These are phyloP conservation scores for Oemleria cerasiformis DNA, from an alignment of 306 rosid genomes.

Conservation along the genomic window DNA sequence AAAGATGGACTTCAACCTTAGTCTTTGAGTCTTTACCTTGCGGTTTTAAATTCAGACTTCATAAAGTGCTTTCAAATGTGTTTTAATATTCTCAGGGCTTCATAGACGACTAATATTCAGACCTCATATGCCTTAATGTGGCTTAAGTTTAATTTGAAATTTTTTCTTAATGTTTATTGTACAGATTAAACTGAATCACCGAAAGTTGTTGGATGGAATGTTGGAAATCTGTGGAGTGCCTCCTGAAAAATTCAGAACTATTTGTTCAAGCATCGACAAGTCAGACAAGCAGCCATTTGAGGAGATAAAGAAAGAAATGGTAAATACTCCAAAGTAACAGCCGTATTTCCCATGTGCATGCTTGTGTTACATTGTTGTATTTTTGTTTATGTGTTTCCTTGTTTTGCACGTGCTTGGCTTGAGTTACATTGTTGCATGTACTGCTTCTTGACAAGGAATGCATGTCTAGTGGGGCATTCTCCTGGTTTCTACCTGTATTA, in stretches of 20 bases:
- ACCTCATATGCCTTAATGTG: neutral
- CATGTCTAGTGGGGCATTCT: neutral
- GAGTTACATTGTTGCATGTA: neutral
- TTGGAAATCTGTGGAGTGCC: conserved; percentile 94
- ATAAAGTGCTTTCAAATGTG: neutral
- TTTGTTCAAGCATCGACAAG: conserved; percentile 93
- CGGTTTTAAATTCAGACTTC: too few relatives aligned
- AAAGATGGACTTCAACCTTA: neutral
- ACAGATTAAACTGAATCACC: conserved; percentile 89
- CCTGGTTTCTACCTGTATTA: neutral
- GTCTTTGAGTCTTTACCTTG: conserved; percentile 8
- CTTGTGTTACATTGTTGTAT: conserved; percentile 9
- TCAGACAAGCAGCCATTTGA: conserved; percentile 86
- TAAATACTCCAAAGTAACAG: conserved; percentile 24
- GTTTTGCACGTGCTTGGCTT: neutral
- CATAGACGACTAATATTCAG: neutral
- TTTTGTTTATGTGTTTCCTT: neutral
- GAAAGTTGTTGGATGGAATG: conserved; percentile 89
- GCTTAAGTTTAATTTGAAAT: conserved; percentile 10
- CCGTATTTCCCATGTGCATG: neutral
- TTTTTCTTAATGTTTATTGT: conserved; percentile 11
- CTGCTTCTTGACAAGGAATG: neutral
- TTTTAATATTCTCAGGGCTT: neutral
- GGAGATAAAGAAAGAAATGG: conserved; percentile 87
- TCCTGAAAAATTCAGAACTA: conserved; percentile 85